Base-by-base conservation (phyloP, 768 basidiomycete species). In the Boletus bicolor region DNA sequence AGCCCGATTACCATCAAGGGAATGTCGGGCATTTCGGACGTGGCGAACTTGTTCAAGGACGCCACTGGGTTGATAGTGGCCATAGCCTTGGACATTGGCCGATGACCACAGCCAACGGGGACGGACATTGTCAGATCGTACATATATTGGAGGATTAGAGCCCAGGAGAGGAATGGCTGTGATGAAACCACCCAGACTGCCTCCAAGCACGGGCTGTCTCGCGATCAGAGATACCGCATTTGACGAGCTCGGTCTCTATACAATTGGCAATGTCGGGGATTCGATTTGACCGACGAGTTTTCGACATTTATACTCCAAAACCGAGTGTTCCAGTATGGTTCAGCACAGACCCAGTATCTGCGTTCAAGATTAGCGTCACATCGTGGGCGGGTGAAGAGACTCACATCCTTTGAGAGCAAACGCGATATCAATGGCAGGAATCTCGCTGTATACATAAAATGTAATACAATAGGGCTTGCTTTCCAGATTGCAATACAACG, bases 1-100 rank as follows among this genome's bases (percentile, higher is more conserved):
- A 30, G 28, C 28, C 7, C 28, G 5, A 7, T 7, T 7, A 7
- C 28, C 28, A 7, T 28, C 28, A 28, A 28, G 6, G 5, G 67
- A 84, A 85, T 87, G 63, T 87, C 85, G 17, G 82, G 83, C 36
- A 87, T 84, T 54, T 87, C 86, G 3, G 79, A 72, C 0, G 78
- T 66, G 24, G 28, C 14, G 24, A 82, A 71, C 46, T 82, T 80
- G 8, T 81, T 82, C 0, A 72, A 72, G 17, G 80, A 81, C 35
- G 80, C 82, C 44, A 88, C 86, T 0, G 85, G 84, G 60, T 87
- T 87, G 32, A 83, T 78, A 34, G 86, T 64, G n/a, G 80, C 79
- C 3, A 80, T 80, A 0, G 82, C 85, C 14, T 76, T 79, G 66
- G 84, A 60, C 75, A 82, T 59, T 79, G 80, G 1, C 82, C 82